Conservation (phyloP, 371 early-diverging fungal species). For the Mortierella sp. region DNA sequence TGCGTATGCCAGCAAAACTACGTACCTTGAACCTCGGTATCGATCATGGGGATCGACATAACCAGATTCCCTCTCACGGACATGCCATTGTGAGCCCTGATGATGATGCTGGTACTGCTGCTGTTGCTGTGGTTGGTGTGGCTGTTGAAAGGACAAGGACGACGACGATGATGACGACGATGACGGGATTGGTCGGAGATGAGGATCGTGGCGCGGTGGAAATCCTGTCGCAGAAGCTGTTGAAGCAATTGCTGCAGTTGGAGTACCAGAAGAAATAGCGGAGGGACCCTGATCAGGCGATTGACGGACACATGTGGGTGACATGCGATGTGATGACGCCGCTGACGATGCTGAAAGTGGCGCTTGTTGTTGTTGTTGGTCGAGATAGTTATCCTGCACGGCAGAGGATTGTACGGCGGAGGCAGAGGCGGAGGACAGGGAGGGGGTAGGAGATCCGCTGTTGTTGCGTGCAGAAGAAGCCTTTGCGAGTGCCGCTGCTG, state of each 20-base stretch:
- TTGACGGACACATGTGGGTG: constrained; percentile 8
- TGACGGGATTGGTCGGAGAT: not conserved
- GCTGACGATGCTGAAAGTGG: not conserved
- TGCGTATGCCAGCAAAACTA: not conserved
- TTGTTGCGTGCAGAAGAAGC: not conserved
- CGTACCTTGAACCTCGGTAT: constrained; percentile 18
- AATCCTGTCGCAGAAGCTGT: not conserved
- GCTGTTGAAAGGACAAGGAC: not conserved
- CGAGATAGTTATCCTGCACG: constrained; percentile 7
- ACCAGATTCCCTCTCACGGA: constrained; percentile 14
- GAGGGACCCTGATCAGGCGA: constrained; percentile 1
- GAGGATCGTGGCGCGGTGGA: not conserved
- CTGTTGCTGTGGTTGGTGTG: not conserved
- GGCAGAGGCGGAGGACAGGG: not conserved
- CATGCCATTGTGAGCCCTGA: constrained; percentile 15
- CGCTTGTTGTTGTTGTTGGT: not conserved
- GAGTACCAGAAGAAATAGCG: not conserved
- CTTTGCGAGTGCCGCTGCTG: constrained; percentile 2
- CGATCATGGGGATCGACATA: constrained; percentile 18
- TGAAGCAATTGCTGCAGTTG: not conserved
- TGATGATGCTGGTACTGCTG: constrained; percentile 12
- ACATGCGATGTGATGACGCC: constrained; percentile 1
- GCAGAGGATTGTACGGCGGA: not conserved
- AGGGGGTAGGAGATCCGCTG: constrained; percentile 19
- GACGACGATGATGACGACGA: constrained; percentile 3